Evolutionary conservation across 306 rosid genomes (phyloP).

Genomic region (Elaeagnus macrophylla): DNA sequence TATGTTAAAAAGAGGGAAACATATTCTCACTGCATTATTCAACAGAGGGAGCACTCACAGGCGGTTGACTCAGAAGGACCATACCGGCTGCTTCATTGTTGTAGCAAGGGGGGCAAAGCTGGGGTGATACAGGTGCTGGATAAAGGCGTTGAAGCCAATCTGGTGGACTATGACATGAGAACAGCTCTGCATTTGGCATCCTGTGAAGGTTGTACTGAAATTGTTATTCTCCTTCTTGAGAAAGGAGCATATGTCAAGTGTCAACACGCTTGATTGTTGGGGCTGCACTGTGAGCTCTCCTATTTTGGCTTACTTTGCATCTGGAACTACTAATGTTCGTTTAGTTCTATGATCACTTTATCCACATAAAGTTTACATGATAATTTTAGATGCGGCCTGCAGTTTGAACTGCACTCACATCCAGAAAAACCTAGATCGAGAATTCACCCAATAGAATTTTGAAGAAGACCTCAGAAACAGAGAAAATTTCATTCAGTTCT

Average conservation of each 20-base stretch:
- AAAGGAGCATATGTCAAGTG: slow-evolving; percentile 27
- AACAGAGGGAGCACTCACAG: slow-evolving; percentile 3
- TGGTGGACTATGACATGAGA: slow-evolving; percentile 21
- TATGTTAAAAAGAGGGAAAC: not conserved
- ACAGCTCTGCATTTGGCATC: slow-evolving; percentile 32
- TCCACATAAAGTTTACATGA: too few relatives aligned
- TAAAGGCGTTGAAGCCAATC: slow-evolving; percentile 19
- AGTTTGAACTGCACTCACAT: too few relatives aligned
- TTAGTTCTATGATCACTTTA: too few relatives aligned
- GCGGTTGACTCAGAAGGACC: slow-evolving; percentile 11
- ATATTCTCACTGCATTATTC: not conserved
- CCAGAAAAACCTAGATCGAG: not conserved
- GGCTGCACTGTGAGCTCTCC: slow-evolving; percentile 23
- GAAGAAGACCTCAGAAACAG: not conserved
- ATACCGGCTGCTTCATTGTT: slow-evolving; percentile 19
- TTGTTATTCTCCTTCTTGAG: slow-evolving; percentile 22
- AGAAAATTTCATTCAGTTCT: not conserved
- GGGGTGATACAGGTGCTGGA: slow-evolving; percentile 25
- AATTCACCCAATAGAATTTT: not conserved
- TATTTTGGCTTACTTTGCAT: not conserved
- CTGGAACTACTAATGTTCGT: not conserved
- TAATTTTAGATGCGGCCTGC: too few relatives aligned
- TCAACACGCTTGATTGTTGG: slow-evolving; percentile 22
- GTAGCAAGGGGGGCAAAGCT: slow-evolving; percentile 24
- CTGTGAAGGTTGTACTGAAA: slow-evolving; percentile 22